Base-by-base conservation (phyloP, 2,329 filamentous ascomycete genomes). In the Lecanosticta acicola region DNA sequence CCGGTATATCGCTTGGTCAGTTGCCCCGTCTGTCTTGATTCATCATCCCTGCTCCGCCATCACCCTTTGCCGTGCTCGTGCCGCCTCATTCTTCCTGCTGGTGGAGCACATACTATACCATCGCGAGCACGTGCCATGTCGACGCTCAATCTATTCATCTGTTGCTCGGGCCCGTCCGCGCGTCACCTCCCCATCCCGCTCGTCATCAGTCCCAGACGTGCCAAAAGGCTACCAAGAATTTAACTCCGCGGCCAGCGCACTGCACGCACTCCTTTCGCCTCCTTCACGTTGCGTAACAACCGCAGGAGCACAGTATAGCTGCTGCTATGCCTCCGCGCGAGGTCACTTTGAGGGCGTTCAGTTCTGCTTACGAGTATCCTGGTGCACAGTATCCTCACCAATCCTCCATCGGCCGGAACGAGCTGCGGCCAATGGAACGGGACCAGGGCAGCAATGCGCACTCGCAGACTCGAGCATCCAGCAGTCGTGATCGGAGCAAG, bases 1-100 rank as follows among this genome's bases (percentile, higher is more conserved):
- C 54, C 55, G 8, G 51, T 57, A 16, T 58, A 58, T 44, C 44
- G 54, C 41, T 45, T 58, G 50, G 56, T 58, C 54, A 39, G 56
- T 55, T 9, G 17, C n/a, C 29, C 34, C 16, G 14, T 35, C 32
- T 16, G 14, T 32, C 20, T 18, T n/a, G 21, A 5, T 38, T 39
- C 4, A 10, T 21, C 41, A 33, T 21, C 14, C 20, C 35, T 21
- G 34, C n/a, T 43, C n/a, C n/a, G n/a, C n/a, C n/a, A n/a, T n/a
- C n/a, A n/a, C n/a, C n/a, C n/a, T n/a, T n/a, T n/a, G n/a, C n/a
- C n/a, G n/a, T n/a, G n/a, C n/a, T n/a, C n/a, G n/a, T n/a, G n/a
- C n/a, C n/a, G n/a, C n/a, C n/a, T n/a, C 11, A 11, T 29, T 29
- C 24, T 11, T 29, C 24, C 7, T 5, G 7, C 24, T 11, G 5